Evolutionary conservation across 78 protist species (phyloP), one percentile per base, ranked within the genome.

Genomic region (Chrysochromulina tobinii): DNA sequence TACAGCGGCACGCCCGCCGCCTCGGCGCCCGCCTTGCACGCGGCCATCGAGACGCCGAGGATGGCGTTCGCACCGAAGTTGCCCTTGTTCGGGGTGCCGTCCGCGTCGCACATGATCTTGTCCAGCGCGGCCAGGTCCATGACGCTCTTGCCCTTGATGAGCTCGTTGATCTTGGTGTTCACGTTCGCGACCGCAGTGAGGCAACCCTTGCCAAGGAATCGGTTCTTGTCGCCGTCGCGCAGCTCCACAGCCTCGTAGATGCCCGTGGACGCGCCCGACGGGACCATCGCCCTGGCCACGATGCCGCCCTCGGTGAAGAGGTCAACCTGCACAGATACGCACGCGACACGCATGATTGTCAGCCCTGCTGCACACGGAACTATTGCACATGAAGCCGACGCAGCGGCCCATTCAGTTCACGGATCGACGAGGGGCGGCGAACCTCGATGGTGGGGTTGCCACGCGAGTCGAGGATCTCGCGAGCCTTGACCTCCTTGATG

Each of bases 41-140:
- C 96, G 48, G 99, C 99, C 94, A 99, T 92, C 66, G 99, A 97
- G 68, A 96, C 95, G 58, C 96, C 99, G 73, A 97, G 97, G 93
- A 98, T 97, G 61, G 99, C 99, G 85, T 99, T 99, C 89, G 99
- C 99, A 79, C 99, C 99, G 79, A 97, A 93, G 64, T 91, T 12
- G n/a, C 2, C 11, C 73, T 91, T 93, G 89, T 75, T 75, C 48
- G 21, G 18, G 14, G 58, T 50, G 84, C 50, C 64, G 77, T 61
- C 58, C 53, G 51, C 66, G 51, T 87, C 95, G 84, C 92, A 77
- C 97, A 99, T 91, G 61, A 93, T 21, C 21, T 90, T 50, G 89
- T 98, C 99, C 85, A 97, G 1, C 12, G 55, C 99, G 12, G 20
- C 54, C 96, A 95, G 99, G 20, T 97, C 75, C 18, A 87, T 23